Conservation (phyloP, 306 rosid species). For the Castanea mollissima region DNA sequence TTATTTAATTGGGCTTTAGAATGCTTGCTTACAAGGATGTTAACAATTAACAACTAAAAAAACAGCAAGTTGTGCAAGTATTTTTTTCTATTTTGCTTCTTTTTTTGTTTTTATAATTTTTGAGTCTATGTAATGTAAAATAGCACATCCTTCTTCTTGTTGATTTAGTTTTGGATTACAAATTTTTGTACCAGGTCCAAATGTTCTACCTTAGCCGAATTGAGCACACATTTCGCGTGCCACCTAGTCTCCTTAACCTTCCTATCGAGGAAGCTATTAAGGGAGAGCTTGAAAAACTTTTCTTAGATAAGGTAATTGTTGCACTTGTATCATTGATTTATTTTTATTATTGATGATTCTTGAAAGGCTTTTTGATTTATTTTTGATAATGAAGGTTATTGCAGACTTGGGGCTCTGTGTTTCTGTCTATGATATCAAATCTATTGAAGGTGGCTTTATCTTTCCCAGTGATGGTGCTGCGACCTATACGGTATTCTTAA, state of each 20-base stretch:
- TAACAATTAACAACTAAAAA: too few relatives aligned
- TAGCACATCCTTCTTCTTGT: neutral
- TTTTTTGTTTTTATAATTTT: too few relatives aligned
- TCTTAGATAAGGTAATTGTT: conserved; percentile 64
- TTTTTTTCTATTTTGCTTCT: too few relatives aligned
- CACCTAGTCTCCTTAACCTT: conserved; percentile 57
- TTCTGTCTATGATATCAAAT: conserved; percentile 68
- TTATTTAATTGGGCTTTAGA: too few relatives aligned
- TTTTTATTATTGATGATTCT: conserved; percentile 11
- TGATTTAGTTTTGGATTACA: neutral
- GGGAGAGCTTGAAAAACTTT: conserved; percentile 69
- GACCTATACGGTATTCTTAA: conserved; percentile 57
- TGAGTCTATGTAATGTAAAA: too few relatives aligned
- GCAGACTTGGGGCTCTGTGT: conserved; percentile 78
- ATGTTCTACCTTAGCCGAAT: conserved; percentile 86
- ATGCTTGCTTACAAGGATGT: too few relatives aligned
- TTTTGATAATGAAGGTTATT: conserved; percentile 52
- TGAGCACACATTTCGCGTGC: conserved; percentile 68
- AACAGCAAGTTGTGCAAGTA: too few relatives aligned
- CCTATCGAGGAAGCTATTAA: conserved; percentile 62
- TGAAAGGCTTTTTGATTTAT: conserved; percentile 9
- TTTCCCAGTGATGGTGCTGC: conserved; percentile 75
- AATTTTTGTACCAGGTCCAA: conserved; percentile 6
- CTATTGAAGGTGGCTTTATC: conserved; percentile 70
- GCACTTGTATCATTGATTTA: neutral